These are phyloP conservation scores for Alternaria brassicae DNA, from an alignment of 2,329 filamentous ascomycete species.

Conservation along the genomic window DNA sequence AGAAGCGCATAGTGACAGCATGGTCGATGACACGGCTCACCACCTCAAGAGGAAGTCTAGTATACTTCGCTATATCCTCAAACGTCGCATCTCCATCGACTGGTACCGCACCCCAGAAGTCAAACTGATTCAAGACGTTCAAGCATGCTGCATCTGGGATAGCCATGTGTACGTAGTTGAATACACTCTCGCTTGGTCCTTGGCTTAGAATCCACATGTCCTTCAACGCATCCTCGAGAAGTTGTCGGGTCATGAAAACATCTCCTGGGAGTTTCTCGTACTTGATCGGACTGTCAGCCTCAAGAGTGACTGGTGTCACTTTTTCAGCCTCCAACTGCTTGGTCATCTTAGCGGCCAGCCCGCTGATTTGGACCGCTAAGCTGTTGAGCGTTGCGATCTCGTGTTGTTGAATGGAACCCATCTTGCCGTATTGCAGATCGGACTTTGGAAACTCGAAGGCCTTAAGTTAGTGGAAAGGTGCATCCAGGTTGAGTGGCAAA, in stretches of 20 bases:
- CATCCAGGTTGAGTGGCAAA: not conserved
- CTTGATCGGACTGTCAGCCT: slow-evolving; percentile 53
- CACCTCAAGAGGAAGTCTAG: slow-evolving; percentile 36
- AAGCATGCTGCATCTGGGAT: slow-evolving; percentile 56
- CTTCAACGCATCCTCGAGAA: slow-evolving; percentile 55
- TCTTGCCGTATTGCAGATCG: slow-evolving; percentile 4
- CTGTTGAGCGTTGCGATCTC: slow-evolving; percentile 49
- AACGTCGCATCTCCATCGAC: slow-evolving; percentile 55
- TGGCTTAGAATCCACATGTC: slow-evolving; percentile 58
- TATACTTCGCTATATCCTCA: slow-evolving; percentile 37
- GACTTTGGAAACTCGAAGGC: not conserved
- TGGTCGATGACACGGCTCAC: slow-evolving; percentile 45
- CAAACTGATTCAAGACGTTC: slow-evolving; percentile 60
- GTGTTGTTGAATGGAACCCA: slow-evolving; percentile 27
- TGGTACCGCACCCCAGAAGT: slow-evolving; percentile 62
- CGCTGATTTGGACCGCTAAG: slow-evolving; percentile 56
- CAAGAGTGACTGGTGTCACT: slow-evolving; percentile 54
- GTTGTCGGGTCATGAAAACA: slow-evolving; percentile 55
- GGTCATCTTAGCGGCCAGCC: slow-evolving; percentile 54
- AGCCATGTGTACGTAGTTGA: slow-evolving; percentile 47
- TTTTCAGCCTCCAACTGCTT: slow-evolving; percentile 54
- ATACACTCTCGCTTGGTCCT: slow-evolving; percentile 60
- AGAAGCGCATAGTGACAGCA: slow-evolving; percentile 47
- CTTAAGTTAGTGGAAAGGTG: not conserved
- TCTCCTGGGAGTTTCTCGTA: slow-evolving; percentile 55